Base-by-base conservation (phyloP, 768 basidiomycete genomes). In the Leccinum subtestaceum region DNA sequence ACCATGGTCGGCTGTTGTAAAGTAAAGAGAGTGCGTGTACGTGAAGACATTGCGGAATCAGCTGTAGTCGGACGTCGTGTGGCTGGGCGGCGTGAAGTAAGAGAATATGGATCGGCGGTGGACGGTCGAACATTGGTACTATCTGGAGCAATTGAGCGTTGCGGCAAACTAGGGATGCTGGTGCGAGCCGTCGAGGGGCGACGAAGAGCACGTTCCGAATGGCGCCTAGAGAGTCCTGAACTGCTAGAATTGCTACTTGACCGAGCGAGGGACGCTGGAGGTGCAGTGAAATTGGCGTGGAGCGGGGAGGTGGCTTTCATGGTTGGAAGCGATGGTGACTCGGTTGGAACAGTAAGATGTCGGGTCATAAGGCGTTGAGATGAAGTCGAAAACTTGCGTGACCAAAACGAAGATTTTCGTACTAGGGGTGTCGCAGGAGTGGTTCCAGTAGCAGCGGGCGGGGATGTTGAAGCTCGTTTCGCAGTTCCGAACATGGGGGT, bases 391-490 rank as follows among this genome's bases (percentile, higher is more conserved):
- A 69, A 78, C 72, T 78, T 85, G 59, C 82, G 80, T 49, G 74
- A 76, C 87, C 88, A 90, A 65, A 89, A 89, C 6, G 89, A 90
- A 10, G 84, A 66, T 68, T 83, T 84, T 53, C 86, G 82, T 11
- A 79, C 72, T 32, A 87, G 61, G 4, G 77, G 65, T 43, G 78
- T 81, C 7, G 78, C 70, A 19, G 72, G 58, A 40, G 68, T 36
- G 23, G 60, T 36, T 27, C 53, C 60, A 29, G 63, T 43, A 62
- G 70, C 60, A 60, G 63, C 43, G 72, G 74, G 36, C 38, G 60
- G 53, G 11, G 53, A 70, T 48, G 78, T 77, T 53, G 78, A 77
- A n/a, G 73, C 76, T 25, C 75, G 78, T 64, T 84, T 84, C 11
- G 68, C 55, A 25, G 80, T 75, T 7, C 74, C 65, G 48, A 69